Evolutionary conservation across 495 filamentous ascomycete genomes (phyloP).

Genomic region (Talaromyces adpressus): DNA sequence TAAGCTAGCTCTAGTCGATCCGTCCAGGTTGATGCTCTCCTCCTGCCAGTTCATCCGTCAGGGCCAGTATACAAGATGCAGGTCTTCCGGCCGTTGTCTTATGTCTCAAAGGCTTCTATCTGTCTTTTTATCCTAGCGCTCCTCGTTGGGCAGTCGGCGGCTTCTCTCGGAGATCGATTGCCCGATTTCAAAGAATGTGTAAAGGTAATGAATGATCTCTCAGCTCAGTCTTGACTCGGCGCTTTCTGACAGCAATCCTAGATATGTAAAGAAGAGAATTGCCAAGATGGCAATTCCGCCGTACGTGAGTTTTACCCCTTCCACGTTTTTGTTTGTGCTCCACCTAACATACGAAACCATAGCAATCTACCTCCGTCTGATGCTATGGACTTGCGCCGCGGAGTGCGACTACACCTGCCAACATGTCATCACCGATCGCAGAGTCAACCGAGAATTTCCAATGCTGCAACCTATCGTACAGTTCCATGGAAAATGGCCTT

Average conservation of each 20-base stretch:
- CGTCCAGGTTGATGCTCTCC: not conserved
- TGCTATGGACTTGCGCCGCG: slow-evolving; percentile 62
- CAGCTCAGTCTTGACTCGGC: not conserved
- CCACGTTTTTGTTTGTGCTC: slow-evolving; percentile 4
- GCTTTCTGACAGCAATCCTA: slow-evolving; percentile 24
- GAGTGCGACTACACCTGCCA: slow-evolving; percentile 99
- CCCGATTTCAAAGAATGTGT: slow-evolving; percentile 89
- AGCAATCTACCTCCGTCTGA: slow-evolving; percentile 45
- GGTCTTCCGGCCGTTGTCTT: not conserved
- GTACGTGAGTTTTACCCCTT: slow-evolving; percentile 32
- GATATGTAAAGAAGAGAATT: slow-evolving; percentile 80
- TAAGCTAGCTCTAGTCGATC: not conserved
- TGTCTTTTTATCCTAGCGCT: slow-evolving; percentile 34
- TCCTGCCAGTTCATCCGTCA: not conserved
- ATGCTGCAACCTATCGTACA: slow-evolving; percentile 67
- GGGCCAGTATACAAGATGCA: not conserved
- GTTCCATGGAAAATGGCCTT: slow-evolving; percentile 99
- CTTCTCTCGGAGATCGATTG: slow-evolving; percentile 78
- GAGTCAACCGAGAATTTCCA: slow-evolving; percentile 57
- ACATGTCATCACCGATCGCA: slow-evolving; percentile 76
- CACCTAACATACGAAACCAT: slow-evolving; percentile 8
- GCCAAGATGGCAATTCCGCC: slow-evolving; percentile 43
- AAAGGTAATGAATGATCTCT: slow-evolving; percentile 45
- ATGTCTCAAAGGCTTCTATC: slow-evolving; percentile 4
- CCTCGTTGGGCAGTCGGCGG: slow-evolving; percentile 44